Evolutionary conservation across 768 basidiomycete species (phyloP).

Genomic region (Lyophyllum shimeji): DNA sequence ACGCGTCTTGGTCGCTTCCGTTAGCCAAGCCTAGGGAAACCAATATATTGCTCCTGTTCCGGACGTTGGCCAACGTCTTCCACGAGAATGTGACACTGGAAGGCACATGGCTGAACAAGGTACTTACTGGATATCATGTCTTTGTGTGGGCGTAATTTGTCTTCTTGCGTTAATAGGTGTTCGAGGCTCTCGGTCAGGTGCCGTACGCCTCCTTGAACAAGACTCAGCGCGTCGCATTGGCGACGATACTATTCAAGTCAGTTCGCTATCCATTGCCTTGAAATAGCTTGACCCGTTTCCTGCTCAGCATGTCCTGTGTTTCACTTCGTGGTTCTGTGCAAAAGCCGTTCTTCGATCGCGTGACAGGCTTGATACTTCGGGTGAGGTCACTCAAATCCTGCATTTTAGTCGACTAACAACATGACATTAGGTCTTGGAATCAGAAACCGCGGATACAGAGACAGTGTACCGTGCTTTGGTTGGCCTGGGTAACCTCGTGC

Average conservation of each 20-base stretch:
- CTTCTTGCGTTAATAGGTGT: conserved; percentile 42
- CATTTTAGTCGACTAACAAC: neutral
- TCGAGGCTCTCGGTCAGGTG: conserved; percentile 49
- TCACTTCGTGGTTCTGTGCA: conserved; percentile 43
- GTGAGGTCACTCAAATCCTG: conserved; percentile 33
- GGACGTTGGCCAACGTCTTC: conserved; percentile 80
- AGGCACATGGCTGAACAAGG: conserved; percentile 53
- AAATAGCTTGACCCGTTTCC: conserved; percentile 5
- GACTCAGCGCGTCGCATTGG: conserved; percentile 70
- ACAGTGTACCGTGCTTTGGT: conserved; percentile 70
- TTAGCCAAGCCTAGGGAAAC: conserved; percentile 76
- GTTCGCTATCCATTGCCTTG: conserved; percentile 25
- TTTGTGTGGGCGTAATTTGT: neutral
- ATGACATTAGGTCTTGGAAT: conserved; percentile 41
- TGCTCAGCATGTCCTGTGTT: conserved; percentile 64
- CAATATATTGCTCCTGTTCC: conserved; percentile 77
- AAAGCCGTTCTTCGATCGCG: conserved; percentile 36
- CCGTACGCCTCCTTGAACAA: conserved; percentile 62
- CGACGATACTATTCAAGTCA: conserved; percentile 88
- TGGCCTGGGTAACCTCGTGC: conserved; percentile 72
- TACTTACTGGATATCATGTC: conserved; percentile 24
- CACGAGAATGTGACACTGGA: conserved; percentile 50
- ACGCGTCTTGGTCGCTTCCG: conserved; percentile 49
- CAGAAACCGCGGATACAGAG: conserved; percentile 61
- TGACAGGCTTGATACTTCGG: conserved; percentile 44